Evolutionary conservation across 1,139 yeast species (phyloP).

Genomic region (Suhomyces coccinellae): DNA sequence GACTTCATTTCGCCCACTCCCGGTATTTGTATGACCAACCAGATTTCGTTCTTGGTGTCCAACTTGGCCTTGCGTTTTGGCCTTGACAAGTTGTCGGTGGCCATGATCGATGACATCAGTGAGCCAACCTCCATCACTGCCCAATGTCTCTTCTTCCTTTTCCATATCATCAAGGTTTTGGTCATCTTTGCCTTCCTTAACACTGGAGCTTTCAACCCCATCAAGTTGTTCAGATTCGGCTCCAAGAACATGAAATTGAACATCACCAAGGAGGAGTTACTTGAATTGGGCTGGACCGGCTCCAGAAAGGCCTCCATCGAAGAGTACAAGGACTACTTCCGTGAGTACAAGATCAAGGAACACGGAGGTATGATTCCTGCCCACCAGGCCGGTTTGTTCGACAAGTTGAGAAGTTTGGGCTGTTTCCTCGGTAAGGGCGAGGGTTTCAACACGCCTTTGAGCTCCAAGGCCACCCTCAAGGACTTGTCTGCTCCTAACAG

Average conservation of each 20-base stretch:
- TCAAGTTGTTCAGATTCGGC: constrained; percentile 30
- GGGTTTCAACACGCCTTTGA: constrained; percentile 71
- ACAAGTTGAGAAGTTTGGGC: constrained; percentile 60
- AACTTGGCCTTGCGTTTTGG: constrained; percentile 35
- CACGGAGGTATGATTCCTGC: constrained; percentile 82
- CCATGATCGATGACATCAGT: constrained; percentile 49
- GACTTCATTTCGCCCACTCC: constrained; percentile 90
- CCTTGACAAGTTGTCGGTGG: constrained; percentile 39
- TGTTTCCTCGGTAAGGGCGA: constrained; percentile 69
- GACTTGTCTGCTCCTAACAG: constrained; percentile 23
- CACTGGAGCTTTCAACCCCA: constrained; percentile 79
- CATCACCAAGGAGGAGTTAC: constrained; percentile 56
- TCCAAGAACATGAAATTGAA: constrained; percentile 31
- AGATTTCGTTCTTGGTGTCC: constrained; percentile 44
- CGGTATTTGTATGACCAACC: constrained; percentile 78
- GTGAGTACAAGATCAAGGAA: constrained; percentile 62
- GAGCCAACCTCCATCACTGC: constrained; percentile 44
- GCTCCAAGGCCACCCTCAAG: constrained; percentile 25
- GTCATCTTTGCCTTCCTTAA: constrained; percentile 60
- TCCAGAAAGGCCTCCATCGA: constrained; percentile 69
- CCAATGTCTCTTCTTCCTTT: constrained; percentile 66
- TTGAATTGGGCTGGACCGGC: constrained; percentile 89
- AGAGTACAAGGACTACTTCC: constrained; percentile 71
- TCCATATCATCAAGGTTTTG: constrained; percentile 65
- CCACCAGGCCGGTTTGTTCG: constrained; percentile 69